Evolutionary conservation across 805 yeast genomes (phyloP), one percentile per base, ranked within the genome.

Genomic region (Pichia nanzhaoensis): DNA sequence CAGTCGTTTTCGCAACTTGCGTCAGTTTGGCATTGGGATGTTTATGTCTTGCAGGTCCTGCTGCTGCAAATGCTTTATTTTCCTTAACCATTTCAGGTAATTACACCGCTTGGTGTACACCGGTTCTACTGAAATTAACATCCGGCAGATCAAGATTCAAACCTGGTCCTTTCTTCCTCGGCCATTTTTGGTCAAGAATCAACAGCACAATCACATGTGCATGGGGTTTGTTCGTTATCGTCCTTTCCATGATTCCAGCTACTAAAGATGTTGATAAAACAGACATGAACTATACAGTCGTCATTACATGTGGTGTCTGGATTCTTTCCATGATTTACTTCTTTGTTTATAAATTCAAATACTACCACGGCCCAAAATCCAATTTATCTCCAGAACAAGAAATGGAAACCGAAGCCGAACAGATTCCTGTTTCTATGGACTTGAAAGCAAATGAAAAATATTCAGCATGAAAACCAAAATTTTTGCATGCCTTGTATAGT

Each of bases 151-250:
- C 65, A 12, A 65, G 74, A 38, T 80, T 80, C 54, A 66, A 57
- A 13, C 87, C 87, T 2, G 93, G 91, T 4, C 77, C 78, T 5
- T 83, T 83, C 57, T 74, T 77, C 57, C 58, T 81, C 36, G 91
- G 91, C 28, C 64, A 66, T 13, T 41, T 59, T 22, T 72, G 79
- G 10, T 70, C 69, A 18, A 55, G 61, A 9, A 60, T 78, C 33
- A 74, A 76, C 41, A 55, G 61, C 18, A 56, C 71, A 59, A 55
- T 69, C 18, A 69, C 84, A 0, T 69, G 69, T 10, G 41, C 64
- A 5, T 84, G 78, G 70, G 71, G 77, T 42, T 49, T 56, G 0
- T 83, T 72, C 53, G 71, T 74, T 47, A 75, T 82, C 30, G 63
- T 78, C 19, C 61, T 82, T 61, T 67, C 74, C 33, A 77, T 78